These are phyloP conservation scores for Arachis monticola DNA, from an alignment of 331 rosid species.

Conservation along the genomic window DNA sequence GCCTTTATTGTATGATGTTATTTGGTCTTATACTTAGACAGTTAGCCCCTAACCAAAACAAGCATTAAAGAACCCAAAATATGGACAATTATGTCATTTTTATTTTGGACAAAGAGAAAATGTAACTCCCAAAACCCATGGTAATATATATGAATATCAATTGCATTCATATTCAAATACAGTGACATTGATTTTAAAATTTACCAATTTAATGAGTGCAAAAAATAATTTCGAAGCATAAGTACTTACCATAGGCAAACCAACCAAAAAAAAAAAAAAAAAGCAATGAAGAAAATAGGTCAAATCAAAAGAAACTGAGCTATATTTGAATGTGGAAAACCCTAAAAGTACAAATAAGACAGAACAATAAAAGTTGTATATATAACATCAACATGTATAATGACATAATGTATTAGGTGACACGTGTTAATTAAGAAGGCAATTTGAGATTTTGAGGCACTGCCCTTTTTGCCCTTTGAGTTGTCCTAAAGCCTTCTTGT, in stretches of 20 bases:
- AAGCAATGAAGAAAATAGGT: neutral
- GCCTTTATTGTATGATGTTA: no score
- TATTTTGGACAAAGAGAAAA: no score
- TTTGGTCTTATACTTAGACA: no score
- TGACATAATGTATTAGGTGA: no score
- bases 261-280: conserved; percentile 49
- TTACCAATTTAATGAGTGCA: no score
- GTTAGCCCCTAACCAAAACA: no score
- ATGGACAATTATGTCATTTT: no score
- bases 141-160: no score
- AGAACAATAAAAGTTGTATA: neutral
- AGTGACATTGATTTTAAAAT: no score
- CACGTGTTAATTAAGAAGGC: neutral
- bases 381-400: neutral
- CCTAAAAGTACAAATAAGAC: neutral
- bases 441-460: neutral
- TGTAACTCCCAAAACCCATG: no score
- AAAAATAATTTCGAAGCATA: conserved; percentile 24
- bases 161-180: no score
- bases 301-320: neutral
- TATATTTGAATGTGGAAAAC: neutral
- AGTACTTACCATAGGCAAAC: conserved; percentile 41
- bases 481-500: conserved; percentile 6
- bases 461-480: neutral
- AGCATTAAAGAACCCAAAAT: no score